Evolutionary conservation across 176 grass and related monocot species (phyloP).

Genomic region (Zoysia pacifica): DNA sequence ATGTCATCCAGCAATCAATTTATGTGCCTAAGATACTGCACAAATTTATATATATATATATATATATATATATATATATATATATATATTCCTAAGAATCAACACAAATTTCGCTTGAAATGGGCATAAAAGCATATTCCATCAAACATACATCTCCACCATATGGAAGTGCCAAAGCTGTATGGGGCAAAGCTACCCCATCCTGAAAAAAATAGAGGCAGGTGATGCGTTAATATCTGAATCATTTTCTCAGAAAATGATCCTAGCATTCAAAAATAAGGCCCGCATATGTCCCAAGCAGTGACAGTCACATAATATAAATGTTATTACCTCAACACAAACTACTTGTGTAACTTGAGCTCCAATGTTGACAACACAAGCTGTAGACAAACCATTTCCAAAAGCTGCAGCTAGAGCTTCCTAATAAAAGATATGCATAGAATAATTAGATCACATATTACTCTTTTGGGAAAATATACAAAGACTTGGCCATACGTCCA

Average conservation of each 20-base stretch:
- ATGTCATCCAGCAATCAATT: neutral
- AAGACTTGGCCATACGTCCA: neutral
- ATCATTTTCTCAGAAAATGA: conserved; percentile 5
- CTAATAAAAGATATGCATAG: conserved; percentile 48
- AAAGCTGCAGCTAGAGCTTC: conserved; percentile 95
- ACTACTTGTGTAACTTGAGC: conserved; percentile 95
- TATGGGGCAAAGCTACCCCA: conserved; percentile 95
- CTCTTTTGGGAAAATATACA: neutral
- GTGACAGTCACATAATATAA: neutral
- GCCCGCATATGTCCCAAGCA: neutral
- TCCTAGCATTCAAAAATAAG: conserved; percentile 26
- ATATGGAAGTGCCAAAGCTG: conserved; percentile 74
- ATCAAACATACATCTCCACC: conserved; percentile 79
- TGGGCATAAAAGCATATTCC: neutral
- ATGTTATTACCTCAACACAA: conserved; percentile 54
- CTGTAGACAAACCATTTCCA: conserved; percentile 93
- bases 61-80: too few species aligned
- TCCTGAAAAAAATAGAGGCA: conserved; percentile 61
- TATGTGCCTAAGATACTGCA: conserved; percentile 5
- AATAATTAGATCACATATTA: conserved; percentile 23
- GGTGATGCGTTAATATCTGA: conserved; percentile 18
- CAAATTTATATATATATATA: neutral
- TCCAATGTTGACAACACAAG: conserved; percentile 94
- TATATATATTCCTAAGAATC: neutral
- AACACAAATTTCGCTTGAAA: conserved; percentile 8